Evolutionary conservation across 148 eudicot species (phyloP).

Genomic region (Spergularia bocconei): DNA sequence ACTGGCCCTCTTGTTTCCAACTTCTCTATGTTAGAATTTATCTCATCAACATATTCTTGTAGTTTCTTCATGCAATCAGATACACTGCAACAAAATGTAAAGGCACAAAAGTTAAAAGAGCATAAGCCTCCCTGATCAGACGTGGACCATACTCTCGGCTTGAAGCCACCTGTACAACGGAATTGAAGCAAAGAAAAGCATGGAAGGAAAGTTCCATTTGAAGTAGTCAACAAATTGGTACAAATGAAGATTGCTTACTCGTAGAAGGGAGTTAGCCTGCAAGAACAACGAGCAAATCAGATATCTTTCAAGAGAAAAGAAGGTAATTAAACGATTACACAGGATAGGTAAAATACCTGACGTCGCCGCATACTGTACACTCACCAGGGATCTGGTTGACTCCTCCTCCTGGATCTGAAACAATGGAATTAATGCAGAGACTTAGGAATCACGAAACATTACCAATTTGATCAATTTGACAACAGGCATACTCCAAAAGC

Average conservation of each 20-base stretch:
- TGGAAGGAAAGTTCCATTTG: not conserved
- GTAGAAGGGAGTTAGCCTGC: conserved; percentile 98
- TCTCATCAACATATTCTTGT: conserved; percentile 73
- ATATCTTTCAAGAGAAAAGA: not conserved
- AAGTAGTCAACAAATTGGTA: not conserved
- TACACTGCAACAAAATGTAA: conserved; percentile 48
- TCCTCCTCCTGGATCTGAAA: conserved; percentile 94
- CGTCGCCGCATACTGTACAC: conserved; percentile 85
- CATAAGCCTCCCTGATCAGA: not conserved
- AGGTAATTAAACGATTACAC: not conserved
- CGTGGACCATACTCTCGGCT: not conserved
- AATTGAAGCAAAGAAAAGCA: not conserved
- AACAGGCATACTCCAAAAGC: not conserved
- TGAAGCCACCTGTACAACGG: not conserved
- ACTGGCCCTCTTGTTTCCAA: conserved; percentile 81
- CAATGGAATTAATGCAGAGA: conserved; percentile 11
- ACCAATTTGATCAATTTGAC: not conserved
- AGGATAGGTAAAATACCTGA: conserved; percentile 50
- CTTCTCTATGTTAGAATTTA: conserved; percentile 84
- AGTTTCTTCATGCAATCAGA: conserved; percentile 68
- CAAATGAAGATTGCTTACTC: conserved; percentile 42
- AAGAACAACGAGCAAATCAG: conserved; percentile 26
- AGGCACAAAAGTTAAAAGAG: not conserved
- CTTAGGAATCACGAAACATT: conserved; percentile 1
- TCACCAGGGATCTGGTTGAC: conserved; percentile 90